Evolutionary conservation across 106 monocot genomes (phyloP), one percentile per base, ranked within the genome.

Genomic region (Dioscorea dumetorum): DNA sequence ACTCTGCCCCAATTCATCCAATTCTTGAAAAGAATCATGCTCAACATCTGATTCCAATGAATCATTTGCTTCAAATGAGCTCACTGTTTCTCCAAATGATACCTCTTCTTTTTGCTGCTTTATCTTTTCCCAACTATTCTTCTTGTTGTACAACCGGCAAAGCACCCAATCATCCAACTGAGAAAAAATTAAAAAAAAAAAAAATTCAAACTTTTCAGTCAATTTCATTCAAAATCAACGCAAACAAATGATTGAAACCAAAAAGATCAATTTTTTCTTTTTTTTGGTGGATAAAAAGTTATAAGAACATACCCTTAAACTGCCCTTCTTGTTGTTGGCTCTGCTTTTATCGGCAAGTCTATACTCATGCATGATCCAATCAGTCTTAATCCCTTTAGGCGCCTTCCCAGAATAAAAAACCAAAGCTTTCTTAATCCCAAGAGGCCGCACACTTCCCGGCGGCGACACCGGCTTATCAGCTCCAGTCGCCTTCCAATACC

Each of bases 321-420:
- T 79, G 62, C 62, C 67, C 53, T 73, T 73, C 33, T 64, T 79
- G 63, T 69, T 73, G 16, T 62, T 24, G 5, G 74, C 61, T 8
- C 73, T 67, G 24, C 63, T 73, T 16, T 52, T 35, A 13, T 79
- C 79, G 5, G 79, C 69, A 14, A 79, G 65, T 16, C 84, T 73
- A 63, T 85, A 85, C 67, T 85, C 84, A 52, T 85, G 84, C 84
- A 85, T 85, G 74, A 85, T 85, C 84, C 84, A 85, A 41, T 85
- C 80, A 61, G 84, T 85, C 71, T 85, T 85, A 50, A 70, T 48
- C 1, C 79, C 79, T 59, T 57, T 69, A 15, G 79, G 79, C 8
- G 79, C 79, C 68, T 74, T 79, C 4, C 79, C 79, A 0, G 73
- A 68, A 64, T 79, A 79, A n/a, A 79, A 79, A 13, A 79, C 79